These are phyloP conservation scores for Phytophthora palmivora DNA, from an alignment of 352 stramenopile genomes.

Conservation along the genomic window DNA sequence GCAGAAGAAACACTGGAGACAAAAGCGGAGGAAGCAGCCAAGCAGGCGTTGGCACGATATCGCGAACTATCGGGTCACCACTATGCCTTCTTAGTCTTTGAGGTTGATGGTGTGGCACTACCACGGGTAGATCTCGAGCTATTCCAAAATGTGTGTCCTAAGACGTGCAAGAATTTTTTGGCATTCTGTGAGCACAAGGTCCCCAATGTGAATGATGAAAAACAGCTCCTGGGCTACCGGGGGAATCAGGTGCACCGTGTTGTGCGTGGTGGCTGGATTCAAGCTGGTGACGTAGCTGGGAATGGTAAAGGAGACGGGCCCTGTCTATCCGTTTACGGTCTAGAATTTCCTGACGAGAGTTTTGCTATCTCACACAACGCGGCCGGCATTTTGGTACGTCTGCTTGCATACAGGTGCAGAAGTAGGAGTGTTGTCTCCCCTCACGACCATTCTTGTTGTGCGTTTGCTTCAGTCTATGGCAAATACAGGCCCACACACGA, in stretches of 20 bases:
- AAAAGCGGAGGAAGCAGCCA: conserved; percentile 51
- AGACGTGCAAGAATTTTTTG: conserved; percentile 80
- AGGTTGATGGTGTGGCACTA: conserved; percentile 62
- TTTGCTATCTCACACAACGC: conserved; percentile 74
- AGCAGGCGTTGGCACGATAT: conserved; percentile 50
- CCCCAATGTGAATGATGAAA: conserved; percentile 49
- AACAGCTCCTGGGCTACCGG: conserved; percentile 52
- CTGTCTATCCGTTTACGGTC: conserved; percentile 63
- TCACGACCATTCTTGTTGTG: conserved; percentile 4
- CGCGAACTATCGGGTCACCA: conserved; percentile 57
- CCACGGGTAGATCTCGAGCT: conserved; percentile 78
- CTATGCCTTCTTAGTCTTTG: conserved; percentile 72
- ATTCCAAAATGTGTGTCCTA: conserved; percentile 63
- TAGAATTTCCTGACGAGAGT: conserved; percentile 76
- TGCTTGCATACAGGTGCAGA: neutral
- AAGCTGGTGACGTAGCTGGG: conserved; percentile 66
- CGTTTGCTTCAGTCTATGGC: conserved; percentile 91
- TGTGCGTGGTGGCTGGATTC: conserved; percentile 75
- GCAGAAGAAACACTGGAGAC: conserved; percentile 61
- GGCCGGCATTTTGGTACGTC: conserved; percentile 64
- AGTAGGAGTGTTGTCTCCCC: neutral
- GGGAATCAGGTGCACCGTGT: conserved; percentile 70
- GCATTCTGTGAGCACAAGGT: conserved; percentile 70
- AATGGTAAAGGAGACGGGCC: conserved; percentile 55
- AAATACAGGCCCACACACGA: conserved; percentile 95